Evolutionary conservation across 2,329 filamentous ascomycete species (phyloP).

Genomic region (Aspergillus pseudoglaucus): DNA sequence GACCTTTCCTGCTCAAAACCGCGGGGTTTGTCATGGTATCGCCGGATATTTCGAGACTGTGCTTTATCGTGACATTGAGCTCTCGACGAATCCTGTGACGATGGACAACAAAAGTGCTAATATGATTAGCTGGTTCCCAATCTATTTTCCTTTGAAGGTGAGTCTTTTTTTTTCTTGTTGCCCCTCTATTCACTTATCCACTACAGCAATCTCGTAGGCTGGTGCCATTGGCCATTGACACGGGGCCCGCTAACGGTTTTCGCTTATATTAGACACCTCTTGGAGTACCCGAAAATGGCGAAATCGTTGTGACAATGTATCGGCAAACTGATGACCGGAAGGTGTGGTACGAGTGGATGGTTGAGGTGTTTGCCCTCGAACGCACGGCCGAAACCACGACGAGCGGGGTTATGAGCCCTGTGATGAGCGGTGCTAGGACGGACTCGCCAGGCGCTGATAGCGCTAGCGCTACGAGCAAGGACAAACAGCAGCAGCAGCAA

Average conservation of each 20-base stretch:
- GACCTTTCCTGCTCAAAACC: conserved; percentile 68
- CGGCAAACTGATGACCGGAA: conserved; percentile 88
- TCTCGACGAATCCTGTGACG: conserved; percentile 85
- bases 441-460: conserved; percentile 20
- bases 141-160: conserved; percentile 94
- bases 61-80: conserved; percentile 77
- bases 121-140: conserved; percentile 99
- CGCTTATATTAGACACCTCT: conserved; percentile 60
- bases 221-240: not conserved
- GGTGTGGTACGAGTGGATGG: conserved; percentile 98
- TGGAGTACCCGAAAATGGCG: conserved; percentile 74
- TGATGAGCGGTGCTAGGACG: conserved; percentile 25
- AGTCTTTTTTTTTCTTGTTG: conserved; percentile 19
- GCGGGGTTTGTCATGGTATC: conserved; percentile 82
- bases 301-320: conserved; percentile 91
- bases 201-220: no score
- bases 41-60: conserved; percentile 95
- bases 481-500: conserved; percentile 11
- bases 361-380: conserved; percentile 65
- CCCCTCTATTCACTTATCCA: not conserved
- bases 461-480: conserved; percentile 11
- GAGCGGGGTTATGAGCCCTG: conserved; percentile 14
- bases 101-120: conserved; percentile 91
- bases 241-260: not conserved
- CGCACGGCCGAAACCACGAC: conserved; percentile 10